Percentiles rank a stretch among this genome's conserved stretches.
Evolutionary conservation across 805 yeast genomes (phyloP).

Genomic region (Ogataea saltuana): DNA sequence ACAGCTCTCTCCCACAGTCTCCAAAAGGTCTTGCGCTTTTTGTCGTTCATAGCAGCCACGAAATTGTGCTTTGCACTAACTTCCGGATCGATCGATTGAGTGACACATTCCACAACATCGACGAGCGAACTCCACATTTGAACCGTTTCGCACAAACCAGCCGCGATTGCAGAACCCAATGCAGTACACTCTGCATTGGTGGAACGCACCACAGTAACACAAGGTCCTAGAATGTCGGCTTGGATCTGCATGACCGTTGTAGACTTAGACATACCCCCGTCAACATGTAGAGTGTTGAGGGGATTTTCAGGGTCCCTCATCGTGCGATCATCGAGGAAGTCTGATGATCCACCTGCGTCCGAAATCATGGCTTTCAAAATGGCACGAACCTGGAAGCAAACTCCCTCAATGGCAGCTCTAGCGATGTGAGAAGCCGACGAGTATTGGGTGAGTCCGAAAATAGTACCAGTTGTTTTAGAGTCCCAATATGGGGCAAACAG

Average conservation of each 20-base stretch:
- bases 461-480: slow-evolving; percentile 86
- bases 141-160: slow-evolving; percentile 67
- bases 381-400: slow-evolving; percentile 90
- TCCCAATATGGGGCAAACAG: slow-evolving; percentile 97
- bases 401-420: slow-evolving; percentile 93
- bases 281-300: slow-evolving; percentile 59
- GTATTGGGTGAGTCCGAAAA: slow-evolving; percentile 89
- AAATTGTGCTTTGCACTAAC: slow-evolving; percentile 18
- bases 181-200: slow-evolving; percentile 90
- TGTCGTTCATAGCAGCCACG: slow-evolving; percentile 46
- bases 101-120: slow-evolving; percentile 55
- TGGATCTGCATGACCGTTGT: slow-evolving; percentile 92
- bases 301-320: slow-evolving; percentile 44
- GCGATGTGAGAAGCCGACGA: slow-evolving; percentile 92
- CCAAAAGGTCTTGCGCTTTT: slow-evolving; percentile 64
- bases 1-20: slow-evolving; percentile 84
- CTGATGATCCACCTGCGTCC: slow-evolving; percentile 61
- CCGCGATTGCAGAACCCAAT: slow-evolving; percentile 94
- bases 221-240: slow-evolving; percentile 87
- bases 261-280: slow-evolving; percentile 94
- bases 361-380: slow-evolving; percentile 86
- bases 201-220: slow-evolving; percentile 79
- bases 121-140: slow-evolving; percentile 75
- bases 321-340: slow-evolving; percentile 55
- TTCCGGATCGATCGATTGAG: slow-evolving; percentile 31